Evolutionary conservation across 129 eudicot species (phyloP).

Genomic region (Escallonia rubra): DNA sequence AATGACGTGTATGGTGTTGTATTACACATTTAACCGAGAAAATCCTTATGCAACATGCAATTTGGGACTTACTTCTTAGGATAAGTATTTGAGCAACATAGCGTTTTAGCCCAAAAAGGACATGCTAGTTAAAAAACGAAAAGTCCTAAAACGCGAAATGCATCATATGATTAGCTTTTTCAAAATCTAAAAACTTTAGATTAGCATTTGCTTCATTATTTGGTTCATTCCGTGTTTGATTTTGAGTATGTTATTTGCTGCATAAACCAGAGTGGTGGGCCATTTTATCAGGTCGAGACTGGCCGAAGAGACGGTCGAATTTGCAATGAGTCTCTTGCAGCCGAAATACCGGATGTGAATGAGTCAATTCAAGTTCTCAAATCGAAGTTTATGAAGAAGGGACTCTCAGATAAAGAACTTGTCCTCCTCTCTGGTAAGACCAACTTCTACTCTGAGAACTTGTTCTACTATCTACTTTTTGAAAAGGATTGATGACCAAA

Average conservation of each 20-base stretch:
- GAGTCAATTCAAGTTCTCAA: slow-evolving; percentile 6
- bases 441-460: neutral
- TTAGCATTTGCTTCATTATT: neutral
- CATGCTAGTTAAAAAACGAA: no score
- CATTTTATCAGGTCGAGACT: slow-evolving; percentile 2
- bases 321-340: neutral
- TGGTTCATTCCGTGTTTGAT: neutral
- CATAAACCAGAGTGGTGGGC: neutral
- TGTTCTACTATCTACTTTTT: neutral
- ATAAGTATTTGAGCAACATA: no score
- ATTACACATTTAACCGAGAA: no score
- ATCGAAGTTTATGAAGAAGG: slow-evolving; percentile 7
- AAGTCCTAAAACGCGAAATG: no score
- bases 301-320: slow-evolving; percentile 6
- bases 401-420: neutral
- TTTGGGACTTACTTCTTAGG: no score
- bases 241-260: neutral
- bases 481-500: neutral
- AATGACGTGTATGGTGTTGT: no score
- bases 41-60: no score
- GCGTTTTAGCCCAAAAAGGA: no score
- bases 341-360: slow-evolving; percentile 4
- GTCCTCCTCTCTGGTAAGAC: slow-evolving; percentile 1
- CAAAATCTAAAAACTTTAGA: neutral
- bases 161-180: no score